phyloP scores from a whole-genome alignment of 2,329 filamentous ascomycete species.

The Aspergillus alliaceus region DNA sequence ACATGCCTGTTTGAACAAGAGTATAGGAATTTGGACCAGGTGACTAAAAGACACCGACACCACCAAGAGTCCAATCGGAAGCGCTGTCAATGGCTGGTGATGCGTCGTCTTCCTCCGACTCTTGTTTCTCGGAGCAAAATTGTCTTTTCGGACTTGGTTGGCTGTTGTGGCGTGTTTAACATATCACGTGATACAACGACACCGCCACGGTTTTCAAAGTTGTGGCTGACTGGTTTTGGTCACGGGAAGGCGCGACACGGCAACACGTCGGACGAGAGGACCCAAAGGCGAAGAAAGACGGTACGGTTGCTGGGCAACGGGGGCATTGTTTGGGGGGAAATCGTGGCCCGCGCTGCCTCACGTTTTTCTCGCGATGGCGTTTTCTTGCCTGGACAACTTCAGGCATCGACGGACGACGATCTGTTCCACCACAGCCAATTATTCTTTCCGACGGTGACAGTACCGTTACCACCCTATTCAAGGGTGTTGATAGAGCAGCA shows the following conservation, averaged over 20 bases:
- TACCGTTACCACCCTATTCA: slow-evolving; percentile 14
- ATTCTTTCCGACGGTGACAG: slow-evolving; percentile 11
- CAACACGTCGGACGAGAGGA: slow-evolving; percentile 7
- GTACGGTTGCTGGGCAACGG: slow-evolving; percentile 53
- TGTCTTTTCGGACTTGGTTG: slow-evolving; percentile 17
- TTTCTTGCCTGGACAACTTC: slow-evolving; percentile 16
- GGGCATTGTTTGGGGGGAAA: slow-evolving; percentile 14
- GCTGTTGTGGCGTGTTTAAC: slow-evolving; percentile 16
- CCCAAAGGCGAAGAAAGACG: slow-evolving; percentile 4
- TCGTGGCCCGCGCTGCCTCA: slow-evolving; percentile 19
- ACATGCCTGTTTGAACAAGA: slow-evolving; percentile 11
- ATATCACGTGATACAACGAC: slow-evolving; percentile 12
- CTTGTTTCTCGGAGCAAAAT: slow-evolving; percentile 19
- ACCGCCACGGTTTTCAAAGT: slow-evolving; percentile 14
- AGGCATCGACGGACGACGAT: slow-evolving; percentile 14
- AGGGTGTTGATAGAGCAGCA: neutral
- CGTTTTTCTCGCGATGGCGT: slow-evolving; percentile 19
- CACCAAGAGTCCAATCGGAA: slow-evolving; percentile 13
- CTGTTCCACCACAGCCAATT: slow-evolving; percentile 11
- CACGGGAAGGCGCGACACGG: slow-evolving; percentile 21
- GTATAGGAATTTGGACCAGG: neutral
- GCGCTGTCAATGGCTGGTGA: slow-evolving; percentile 10
- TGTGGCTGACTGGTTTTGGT: neutral
- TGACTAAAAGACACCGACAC: slow-evolving; percentile 1
- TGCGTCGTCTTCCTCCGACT: slow-evolving; percentile 6